Percentiles rank a stretch among this genome's conserved stretches.
These are phyloP conservation scores for Blastomyces parvus DNA, from an alignment of 2,329 filamentous ascomycete genomes.

Conservation along the genomic window DNA sequence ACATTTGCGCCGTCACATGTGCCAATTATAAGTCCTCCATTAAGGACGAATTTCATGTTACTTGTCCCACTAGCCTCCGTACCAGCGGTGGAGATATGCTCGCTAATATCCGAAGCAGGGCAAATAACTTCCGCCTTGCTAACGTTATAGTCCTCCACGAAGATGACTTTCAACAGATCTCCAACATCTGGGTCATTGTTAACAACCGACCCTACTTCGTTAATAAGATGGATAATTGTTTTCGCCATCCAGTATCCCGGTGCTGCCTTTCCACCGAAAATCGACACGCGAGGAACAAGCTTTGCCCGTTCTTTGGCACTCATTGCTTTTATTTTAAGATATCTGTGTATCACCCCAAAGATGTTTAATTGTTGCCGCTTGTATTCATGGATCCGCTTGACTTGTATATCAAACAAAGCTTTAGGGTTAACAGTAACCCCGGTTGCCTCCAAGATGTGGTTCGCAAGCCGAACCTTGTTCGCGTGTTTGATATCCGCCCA, in stretches of 20 bases:
- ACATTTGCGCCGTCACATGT: conserved; percentile 97
- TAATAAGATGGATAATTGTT: conserved; percentile 94
- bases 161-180: conserved; percentile 92
- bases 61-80: conserved; percentile 83
- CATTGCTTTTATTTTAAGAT: conserved; percentile 80
- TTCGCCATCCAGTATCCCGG: conserved; percentile 99
- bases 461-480: conserved; percentile 87
- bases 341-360: conserved; percentile 92
- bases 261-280: conserved; percentile 96
- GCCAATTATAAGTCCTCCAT: conserved; percentile 92
- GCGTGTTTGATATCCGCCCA: conserved; percentile 95
- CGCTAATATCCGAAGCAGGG: conserved; percentile 89
- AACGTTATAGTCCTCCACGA: conserved; percentile 97
- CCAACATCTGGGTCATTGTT: conserved; percentile 90
- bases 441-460: conserved; percentile 76
- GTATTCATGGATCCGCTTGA: conserved; percentile 99
- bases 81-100: conserved; percentile 96
- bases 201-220: conserved; percentile 78
- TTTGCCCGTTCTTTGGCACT: conserved; percentile 76
- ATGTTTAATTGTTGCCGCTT: conserved; percentile 99
- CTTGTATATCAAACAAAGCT: conserved; percentile 89
- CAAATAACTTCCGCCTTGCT: conserved; percentile 97
- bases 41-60: conserved; percentile 99
- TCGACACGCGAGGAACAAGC: conserved; percentile 75
- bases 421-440: conserved; percentile 76